A percentile compares a stretch with the other conserved stretches of the same genome.
These are phyloP conservation scores for Acanthamoeba royreba DNA, from an alignment of 208 protist species.

Conservation along the genomic window DNA sequence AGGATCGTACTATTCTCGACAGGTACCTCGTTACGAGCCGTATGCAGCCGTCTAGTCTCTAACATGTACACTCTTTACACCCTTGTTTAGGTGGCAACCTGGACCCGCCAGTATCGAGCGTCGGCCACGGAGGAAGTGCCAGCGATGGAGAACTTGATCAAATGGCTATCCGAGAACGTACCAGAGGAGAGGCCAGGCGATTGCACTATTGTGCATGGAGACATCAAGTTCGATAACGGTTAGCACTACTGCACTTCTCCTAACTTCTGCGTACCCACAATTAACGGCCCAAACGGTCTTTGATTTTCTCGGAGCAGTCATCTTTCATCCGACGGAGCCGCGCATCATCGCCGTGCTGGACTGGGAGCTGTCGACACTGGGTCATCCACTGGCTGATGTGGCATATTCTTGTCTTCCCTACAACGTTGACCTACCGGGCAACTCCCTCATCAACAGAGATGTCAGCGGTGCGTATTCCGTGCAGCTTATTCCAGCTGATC, in stretches of 20 bases:
- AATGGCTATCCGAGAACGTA: conserved; percentile 72
- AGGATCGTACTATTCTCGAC: conserved; percentile 40
- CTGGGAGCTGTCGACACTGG: conserved; percentile 85
- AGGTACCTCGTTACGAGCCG: too few species aligned
- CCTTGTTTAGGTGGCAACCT: conserved; percentile 37
- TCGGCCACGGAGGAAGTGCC: conserved; percentile 51
- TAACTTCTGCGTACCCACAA: background rate
- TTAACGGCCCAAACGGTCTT: conserved; percentile 46
- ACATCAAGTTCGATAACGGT: conserved; percentile 75
- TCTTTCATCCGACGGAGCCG: conserved; percentile 79
- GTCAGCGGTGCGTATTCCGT: background rate
- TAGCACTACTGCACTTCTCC: background rate
- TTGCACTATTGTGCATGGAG: conserved; percentile 67
- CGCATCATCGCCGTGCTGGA: conserved; percentile 81
- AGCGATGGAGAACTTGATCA: conserved; percentile 60
- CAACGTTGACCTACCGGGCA: background rate
- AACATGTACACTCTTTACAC: too few species aligned
- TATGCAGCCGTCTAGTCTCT: conserved; percentile 7
- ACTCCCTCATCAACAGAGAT: background rate
- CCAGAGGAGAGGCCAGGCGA: background rate
- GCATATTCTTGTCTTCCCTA: conserved; percentile 70
- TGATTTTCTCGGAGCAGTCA: conserved; percentile 74
- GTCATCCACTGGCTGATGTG: conserved; percentile 77
- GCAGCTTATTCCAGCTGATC: background rate
- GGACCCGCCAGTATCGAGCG: conserved; percentile 65